These are phyloP conservation scores for Pedinophyceae sp. DNA, from an alignment of 139 green algal species.

Conservation along the genomic window DNA sequence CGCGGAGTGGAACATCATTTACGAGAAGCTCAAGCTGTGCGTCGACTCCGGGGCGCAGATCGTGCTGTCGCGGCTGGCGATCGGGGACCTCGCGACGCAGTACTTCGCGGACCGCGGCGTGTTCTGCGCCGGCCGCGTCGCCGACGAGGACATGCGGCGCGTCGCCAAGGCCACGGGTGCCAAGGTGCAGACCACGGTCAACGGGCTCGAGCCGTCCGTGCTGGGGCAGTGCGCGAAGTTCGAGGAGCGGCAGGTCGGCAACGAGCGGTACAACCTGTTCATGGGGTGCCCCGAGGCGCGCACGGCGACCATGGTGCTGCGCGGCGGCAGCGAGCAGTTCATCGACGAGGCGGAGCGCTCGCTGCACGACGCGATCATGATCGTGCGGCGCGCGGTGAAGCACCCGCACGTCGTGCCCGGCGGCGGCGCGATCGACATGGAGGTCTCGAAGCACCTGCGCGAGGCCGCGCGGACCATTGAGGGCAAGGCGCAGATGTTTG, in stretches of 20 bases:
- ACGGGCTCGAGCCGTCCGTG: constrained; percentile 58
- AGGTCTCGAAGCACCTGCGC: constrained; percentile 29
- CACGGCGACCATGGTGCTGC: constrained; percentile 90
- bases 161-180: constrained; percentile 71
- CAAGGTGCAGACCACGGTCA: constrained; percentile 79
- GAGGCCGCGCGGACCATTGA: constrained; percentile 33
- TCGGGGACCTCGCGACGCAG: constrained; percentile 89
- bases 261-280: constrained; percentile 96
- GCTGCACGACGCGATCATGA: constrained; percentile 97
- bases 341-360: constrained; percentile 86
- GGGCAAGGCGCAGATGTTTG: constrained; percentile 90
- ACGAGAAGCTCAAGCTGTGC: constrained; percentile 90
- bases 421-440: constrained; percentile 92
- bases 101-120: constrained; percentile 95
- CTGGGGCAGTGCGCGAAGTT: constrained; percentile 78
- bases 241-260: constrained; percentile 93
- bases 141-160: constrained; percentile 72
- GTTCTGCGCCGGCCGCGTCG: constrained; percentile 87
- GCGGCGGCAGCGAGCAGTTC: constrained; percentile 91
- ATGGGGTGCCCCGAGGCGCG: constrained; percentile 70
- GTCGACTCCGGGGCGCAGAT: constrained; percentile 71
- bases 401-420: constrained; percentile 71
- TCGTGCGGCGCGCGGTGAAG: constrained; percentile 78
- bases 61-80: constrained; percentile 75
- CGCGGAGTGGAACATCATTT: constrained; percentile 99